A percentile compares a stretch with the other conserved stretches of the same genome.
Conservation (phyloP, 495 filamentous ascomycete species). For the Aspergillus olivimuriae region DNA sequence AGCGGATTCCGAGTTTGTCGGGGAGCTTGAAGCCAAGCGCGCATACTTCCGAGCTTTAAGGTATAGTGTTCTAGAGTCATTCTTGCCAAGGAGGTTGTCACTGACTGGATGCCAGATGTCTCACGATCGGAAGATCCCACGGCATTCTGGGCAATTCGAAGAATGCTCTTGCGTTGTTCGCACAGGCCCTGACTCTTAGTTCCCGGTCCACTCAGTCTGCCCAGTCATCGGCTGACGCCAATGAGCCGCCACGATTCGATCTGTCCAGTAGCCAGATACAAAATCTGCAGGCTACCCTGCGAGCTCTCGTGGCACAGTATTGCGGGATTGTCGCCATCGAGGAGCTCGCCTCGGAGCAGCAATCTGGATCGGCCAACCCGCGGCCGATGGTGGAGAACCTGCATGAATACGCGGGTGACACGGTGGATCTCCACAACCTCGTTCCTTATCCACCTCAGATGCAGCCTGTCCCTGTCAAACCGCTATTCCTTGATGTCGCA, state of each 20-base stretch:
- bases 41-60: constrained; percentile 85
- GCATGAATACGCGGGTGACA: constrained; percentile 60
- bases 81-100: neutral
- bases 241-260: constrained; percentile 47
- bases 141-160: constrained; percentile 61
- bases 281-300: constrained; percentile 53
- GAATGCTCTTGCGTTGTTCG: constrained; percentile 79
- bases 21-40: constrained; percentile 69
- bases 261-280: constrained; percentile 52
- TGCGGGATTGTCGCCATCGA: constrained; percentile 78
- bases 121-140: constrained; percentile 83
- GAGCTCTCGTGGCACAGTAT: constrained; percentile 64
- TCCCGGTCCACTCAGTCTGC: constrained; percentile 32
- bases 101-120: constrained; percentile 48
- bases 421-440: constrained; percentile 67
- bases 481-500: constrained; percentile 90
- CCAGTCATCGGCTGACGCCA: constrained; percentile 22
- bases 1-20: constrained; percentile 70
- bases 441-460: constrained; percentile 82
- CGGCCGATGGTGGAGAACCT: constrained; percentile 64
- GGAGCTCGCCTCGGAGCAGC: constrained; percentile 38
- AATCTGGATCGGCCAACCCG: constrained; percentile 22
- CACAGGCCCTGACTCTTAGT: constrained; percentile 56
- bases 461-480: constrained; percentile 84
- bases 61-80: constrained; percentile 36